Evolutionary conservation across 116 monocot species (phyloP).

Genomic region (Dioscorea cayenensis): DNA sequence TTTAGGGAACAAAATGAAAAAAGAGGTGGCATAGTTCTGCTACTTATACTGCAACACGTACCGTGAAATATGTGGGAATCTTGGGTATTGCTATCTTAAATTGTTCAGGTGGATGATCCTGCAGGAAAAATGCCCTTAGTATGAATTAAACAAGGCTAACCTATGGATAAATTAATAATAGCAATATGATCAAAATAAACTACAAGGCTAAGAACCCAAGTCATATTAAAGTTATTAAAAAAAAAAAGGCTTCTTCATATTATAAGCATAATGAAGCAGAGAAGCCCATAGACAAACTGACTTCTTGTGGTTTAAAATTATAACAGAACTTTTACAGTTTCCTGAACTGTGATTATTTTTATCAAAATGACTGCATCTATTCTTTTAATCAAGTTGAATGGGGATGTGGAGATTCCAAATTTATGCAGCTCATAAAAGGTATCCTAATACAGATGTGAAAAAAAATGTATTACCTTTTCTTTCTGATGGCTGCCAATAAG

Average conservation of each 20-base stretch:
- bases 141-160: not conserved
- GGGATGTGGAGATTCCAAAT: not conserved
- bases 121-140: constrained; percentile 13
- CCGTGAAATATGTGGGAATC: constrained; percentile 97
- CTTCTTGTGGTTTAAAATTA: not conserved
- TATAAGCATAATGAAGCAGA: too few species aligned
- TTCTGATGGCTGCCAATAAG: constrained; percentile 94
- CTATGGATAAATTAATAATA: too few species aligned
- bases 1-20: not conserved
- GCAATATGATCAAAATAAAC: not conserved
- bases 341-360: not conserved
- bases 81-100: constrained; percentile 97
- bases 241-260: too few species aligned
- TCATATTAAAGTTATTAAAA: too few species aligned
- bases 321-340: not conserved
- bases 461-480: constrained; percentile 41
- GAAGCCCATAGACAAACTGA: too few species aligned
- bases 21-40: not conserved
- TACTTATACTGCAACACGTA: constrained; percentile 24
- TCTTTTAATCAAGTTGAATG: not conserved
- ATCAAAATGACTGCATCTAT: not conserved
- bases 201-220: not conserved
- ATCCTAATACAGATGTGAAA: not conserved
- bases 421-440: not conserved
- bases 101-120: constrained; percentile 76